Evolutionary conservation across 345 rosid genomes (phyloP).

Genomic region (Arabidopsis suecica): DNA sequence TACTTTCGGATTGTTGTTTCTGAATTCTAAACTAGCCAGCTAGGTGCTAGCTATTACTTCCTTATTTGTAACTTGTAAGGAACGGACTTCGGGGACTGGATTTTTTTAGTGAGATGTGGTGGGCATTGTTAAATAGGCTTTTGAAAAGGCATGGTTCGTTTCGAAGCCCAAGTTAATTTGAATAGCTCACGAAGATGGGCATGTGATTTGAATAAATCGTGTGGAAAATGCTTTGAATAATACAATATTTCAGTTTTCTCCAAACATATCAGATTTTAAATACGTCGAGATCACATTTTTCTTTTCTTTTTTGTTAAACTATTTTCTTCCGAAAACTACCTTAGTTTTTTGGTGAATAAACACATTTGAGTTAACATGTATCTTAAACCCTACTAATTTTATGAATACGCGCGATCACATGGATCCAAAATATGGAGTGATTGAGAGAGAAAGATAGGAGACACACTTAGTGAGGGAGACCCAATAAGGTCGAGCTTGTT

Average conservation of each 20-base stretch:
- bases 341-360: background rate
- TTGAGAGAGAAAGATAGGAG: background rate
- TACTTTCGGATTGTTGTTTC: background rate
- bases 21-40: background rate
- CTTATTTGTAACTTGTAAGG: no score
- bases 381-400: background rate
- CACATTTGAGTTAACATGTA: background rate
- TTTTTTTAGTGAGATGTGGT: no score
- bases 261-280: no score
- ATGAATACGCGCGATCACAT: background rate
- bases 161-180: slow-evolving; percentile 1
- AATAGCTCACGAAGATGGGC: background rate
- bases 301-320: no score
- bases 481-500: background rate
- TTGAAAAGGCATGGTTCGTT: no score
- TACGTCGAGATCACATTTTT: no score
- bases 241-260: no score
- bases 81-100: no score
- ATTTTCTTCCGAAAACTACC: no score
- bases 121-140: no score
- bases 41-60: background rate
- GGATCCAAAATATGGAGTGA: background rate
- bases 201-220: background rate
- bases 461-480: slow-evolving; percentile 8
- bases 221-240: background rate